A percentile compares a stretch with the other conserved stretches of the same genome.
These are phyloP conservation scores for Suillus decipiens DNA, from an alignment of 768 basidiomycete genomes.

Conservation along the genomic window DNA sequence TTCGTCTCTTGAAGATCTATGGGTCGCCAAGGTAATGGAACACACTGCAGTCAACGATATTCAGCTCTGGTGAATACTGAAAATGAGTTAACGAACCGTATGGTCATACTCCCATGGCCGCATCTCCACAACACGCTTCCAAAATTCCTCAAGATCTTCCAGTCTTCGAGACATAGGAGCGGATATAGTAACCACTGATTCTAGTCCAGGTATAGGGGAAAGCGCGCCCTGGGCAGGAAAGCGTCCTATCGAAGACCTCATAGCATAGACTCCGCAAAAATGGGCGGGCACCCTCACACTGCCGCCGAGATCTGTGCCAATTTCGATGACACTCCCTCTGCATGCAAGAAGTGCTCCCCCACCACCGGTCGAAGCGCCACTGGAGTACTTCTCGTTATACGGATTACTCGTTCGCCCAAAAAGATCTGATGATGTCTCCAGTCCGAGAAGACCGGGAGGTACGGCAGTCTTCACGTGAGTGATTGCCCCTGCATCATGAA, in stretches of 20 bases:
- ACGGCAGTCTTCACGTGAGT: constrained; percentile 44
- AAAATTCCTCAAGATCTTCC: constrained; percentile 44
- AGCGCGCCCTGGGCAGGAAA: constrained; percentile 37
- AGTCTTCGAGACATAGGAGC: constrained; percentile 44
- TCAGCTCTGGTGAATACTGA: neutral
- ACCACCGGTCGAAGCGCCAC: constrained; percentile 54
- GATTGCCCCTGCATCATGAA: constrained; percentile 44
- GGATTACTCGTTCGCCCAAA: constrained; percentile 52
- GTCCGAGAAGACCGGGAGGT: constrained; percentile 42
- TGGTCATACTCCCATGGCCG: constrained; percentile 47
- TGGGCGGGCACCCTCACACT: constrained; percentile 50
- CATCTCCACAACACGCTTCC: constrained; percentile 43
- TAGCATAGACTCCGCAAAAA: constrained; percentile 47
- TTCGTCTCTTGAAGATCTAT: constrained; percentile 36
- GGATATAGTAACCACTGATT: constrained; percentile 37
- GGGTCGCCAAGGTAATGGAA: constrained; percentile 44
- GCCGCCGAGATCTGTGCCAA: constrained; percentile 53
- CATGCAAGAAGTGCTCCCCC: constrained; percentile 50
- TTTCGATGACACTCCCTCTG: constrained; percentile 45
- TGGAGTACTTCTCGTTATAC: constrained; percentile 40
- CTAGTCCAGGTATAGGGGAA: constrained; percentile 39
- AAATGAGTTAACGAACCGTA: constrained; percentile 29
- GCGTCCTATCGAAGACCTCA: constrained; percentile 41
- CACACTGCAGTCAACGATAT: constrained; percentile 31
- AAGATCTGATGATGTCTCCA: constrained; percentile 45